Conservation (phyloP, 257 asterid species). For the Nicotiana attenuata region DNA sequence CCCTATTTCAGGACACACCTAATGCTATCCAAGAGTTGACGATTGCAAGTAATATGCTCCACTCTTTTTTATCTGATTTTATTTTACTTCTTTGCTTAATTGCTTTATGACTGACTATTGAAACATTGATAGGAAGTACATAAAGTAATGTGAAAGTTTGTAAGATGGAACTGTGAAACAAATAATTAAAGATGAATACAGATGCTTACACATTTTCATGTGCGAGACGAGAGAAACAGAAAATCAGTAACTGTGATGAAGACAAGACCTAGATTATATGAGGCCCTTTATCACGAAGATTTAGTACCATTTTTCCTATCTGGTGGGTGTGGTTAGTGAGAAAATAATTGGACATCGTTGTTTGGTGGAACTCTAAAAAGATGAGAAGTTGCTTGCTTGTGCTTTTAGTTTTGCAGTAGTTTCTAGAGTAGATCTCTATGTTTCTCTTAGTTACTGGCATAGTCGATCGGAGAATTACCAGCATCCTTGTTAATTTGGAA, state of each 20-base stretch:
- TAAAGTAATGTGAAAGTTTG: neutral
- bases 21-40: slow-evolving; percentile 33
- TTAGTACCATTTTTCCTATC: too few species aligned
- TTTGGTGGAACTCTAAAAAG: neutral
- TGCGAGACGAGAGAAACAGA: neutral
- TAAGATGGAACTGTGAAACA: neutral
- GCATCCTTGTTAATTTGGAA: neutral
- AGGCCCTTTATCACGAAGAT: neutral
- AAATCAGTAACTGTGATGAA: neutral
- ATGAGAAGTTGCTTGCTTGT: neutral
- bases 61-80: neutral
- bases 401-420: neutral
- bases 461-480: neutral
- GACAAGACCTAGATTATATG: neutral
- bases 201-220: neutral
- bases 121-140: neutral
- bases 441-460: neutral
- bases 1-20: slow-evolving; percentile 35
- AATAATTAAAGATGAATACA: too few species aligned
- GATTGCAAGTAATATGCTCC: slow-evolving; percentile 33
- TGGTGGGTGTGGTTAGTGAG: too few species aligned
- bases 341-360: neutral
- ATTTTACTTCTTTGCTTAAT: neutral
- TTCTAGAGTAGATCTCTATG: neutral
- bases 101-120: neutral